phyloP scores from a whole-genome alignment of 2,329 filamentous ascomycete species.

The Aspergillus latus region DNA sequence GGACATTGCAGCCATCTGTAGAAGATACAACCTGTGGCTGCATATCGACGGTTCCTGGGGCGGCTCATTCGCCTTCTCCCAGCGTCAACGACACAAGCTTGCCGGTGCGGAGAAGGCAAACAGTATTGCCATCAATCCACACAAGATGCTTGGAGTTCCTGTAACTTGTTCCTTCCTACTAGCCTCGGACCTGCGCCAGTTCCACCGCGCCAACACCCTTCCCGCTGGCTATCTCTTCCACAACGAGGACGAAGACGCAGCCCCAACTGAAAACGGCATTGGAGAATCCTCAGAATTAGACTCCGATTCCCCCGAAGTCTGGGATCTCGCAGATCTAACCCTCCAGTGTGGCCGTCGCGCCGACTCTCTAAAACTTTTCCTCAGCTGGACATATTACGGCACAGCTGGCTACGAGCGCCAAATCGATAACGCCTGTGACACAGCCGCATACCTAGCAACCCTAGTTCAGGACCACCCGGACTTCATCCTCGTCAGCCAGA shows the following conservation, averaged over 20 bases:
- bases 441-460: slow-evolving; percentile 65
- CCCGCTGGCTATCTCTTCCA: slow-evolving; percentile 86
- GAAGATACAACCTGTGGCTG: slow-evolving; percentile 75
- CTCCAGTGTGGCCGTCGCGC: slow-evolving; percentile 87
- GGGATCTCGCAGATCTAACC: slow-evolving; percentile 89
- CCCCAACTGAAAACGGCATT: slow-evolving; percentile 22
- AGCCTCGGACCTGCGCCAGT: slow-evolving; percentile 69
- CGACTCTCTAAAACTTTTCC: slow-evolving; percentile 81
- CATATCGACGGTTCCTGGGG: slow-evolving; percentile 95
- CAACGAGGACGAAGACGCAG: slow-evolving; percentile 46
- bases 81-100: slow-evolving; percentile 64
- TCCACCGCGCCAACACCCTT: slow-evolving; percentile 81
- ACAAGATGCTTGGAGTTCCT: slow-evolving; percentile 95
- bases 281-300: slow-evolving; percentile 25
- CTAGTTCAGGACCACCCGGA: slow-evolving; percentile 57
- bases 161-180: slow-evolving; percentile 89
- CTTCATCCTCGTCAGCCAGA: slow-evolving; percentile 70
- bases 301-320: slow-evolving; percentile 58
- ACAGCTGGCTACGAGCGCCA: slow-evolving; percentile 67
- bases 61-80: slow-evolving; percentile 75
- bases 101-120: slow-evolving; percentile 72
- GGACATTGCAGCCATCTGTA: slow-evolving; percentile 69
- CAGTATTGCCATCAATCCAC: slow-evolving; percentile 84
- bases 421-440: slow-evolving; percentile 70
- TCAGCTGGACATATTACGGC: slow-evolving; percentile 90